A percentile compares a stretch with the other conserved stretches of the same genome.
These are phyloP conservation scores for Annulohypoxylon truncatum DNA, from an alignment of 2,329 filamentous ascomycete genomes.

Conservation along the genomic window DNA sequence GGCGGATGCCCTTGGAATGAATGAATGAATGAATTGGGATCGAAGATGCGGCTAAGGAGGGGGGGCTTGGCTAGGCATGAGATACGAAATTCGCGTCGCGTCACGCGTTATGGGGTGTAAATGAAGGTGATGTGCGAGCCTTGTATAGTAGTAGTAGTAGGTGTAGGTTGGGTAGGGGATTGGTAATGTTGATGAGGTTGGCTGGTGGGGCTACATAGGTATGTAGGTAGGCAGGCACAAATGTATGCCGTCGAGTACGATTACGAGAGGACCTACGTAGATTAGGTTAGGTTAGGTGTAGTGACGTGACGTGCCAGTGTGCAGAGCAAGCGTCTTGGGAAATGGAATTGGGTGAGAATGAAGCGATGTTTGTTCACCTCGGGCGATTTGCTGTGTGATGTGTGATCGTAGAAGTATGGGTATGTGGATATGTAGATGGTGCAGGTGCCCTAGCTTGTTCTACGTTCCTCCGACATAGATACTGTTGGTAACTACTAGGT, in stretches of 20 bases:
- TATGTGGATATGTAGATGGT: too few species aligned
- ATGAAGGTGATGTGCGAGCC: constrained; percentile 14
- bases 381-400: background rate
- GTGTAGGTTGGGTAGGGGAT: background rate
- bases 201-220: background rate
- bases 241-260: too few species aligned
- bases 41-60: too few species aligned
- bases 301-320: too few species aligned
- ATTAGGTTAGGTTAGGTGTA: background rate
- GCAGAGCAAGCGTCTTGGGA: background rate
- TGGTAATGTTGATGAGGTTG: background rate
- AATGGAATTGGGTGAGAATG: background rate
- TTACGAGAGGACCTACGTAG: background rate
- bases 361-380: background rate
- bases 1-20: too few species aligned
- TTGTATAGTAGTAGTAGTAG: constrained; percentile 31
- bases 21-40: too few species aligned
- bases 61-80: too few species aligned
- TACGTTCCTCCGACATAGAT: too few species aligned
- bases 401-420: background rate
- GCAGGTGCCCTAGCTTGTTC: too few species aligned
- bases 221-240: too few species aligned
- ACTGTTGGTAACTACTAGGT: too few species aligned
- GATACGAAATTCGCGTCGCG: constrained; percentile 12
- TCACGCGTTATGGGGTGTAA: constrained; percentile 7